Percentiles rank a stretch among this genome's conserved stretches.
These are phyloP conservation scores for Fusarium redolens DNA, from an alignment of 2,329 filamentous ascomycete species.

Conservation along the genomic window DNA sequence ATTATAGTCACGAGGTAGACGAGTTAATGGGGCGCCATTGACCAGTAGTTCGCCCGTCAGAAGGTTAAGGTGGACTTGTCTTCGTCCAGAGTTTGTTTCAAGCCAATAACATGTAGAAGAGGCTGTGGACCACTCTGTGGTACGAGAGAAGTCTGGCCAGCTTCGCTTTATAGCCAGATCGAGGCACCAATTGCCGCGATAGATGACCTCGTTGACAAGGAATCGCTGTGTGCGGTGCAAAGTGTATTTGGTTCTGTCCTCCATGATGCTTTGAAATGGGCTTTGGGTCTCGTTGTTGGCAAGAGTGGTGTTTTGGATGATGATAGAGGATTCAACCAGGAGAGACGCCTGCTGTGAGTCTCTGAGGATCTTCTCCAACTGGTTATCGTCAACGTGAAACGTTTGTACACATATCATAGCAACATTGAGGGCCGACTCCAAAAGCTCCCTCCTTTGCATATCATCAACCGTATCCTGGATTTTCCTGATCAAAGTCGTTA, in stretches of 20 bases:
- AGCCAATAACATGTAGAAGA: slow-evolving; percentile 25
- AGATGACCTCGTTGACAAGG: not conserved
- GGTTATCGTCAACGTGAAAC: slow-evolving; percentile 23
- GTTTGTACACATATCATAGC: slow-evolving; percentile 34
- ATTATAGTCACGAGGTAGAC: slow-evolving; percentile 20
- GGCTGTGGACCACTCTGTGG: not conserved
- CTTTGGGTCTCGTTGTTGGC: not conserved
- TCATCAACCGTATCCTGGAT: slow-evolving; percentile 7
- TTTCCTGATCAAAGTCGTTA: slow-evolving; percentile 9
- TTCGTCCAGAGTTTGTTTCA: slow-evolving; percentile 11
- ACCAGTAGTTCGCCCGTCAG: slow-evolving; percentile 28
- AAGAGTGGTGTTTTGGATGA: slow-evolving; percentile 14
- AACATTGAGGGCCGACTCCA: slow-evolving; percentile 9
- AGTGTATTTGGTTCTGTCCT: slow-evolving; percentile 22
- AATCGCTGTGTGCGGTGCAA: slow-evolving; percentile 18
- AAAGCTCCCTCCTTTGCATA: slow-evolving; percentile 16
- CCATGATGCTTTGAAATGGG: slow-evolving; percentile 5
- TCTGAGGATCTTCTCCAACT: slow-evolving; percentile 1
- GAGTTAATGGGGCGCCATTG: slow-evolving; percentile 21
- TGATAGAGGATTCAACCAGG: slow-evolving; percentile 28
- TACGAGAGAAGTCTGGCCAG: slow-evolving; percentile 26
- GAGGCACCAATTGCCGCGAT: slow-evolving; percentile 2
- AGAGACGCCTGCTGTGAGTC: slow-evolving; percentile 26
- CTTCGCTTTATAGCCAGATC: slow-evolving; percentile 27
- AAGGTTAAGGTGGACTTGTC: slow-evolving; percentile 14